A percentile compares a stretch with the other conserved stretches of the same genome.
Evolutionary conservation across 176 grass and related monocot genomes (phyloP).

Genomic region (Musa itinerans): DNA sequence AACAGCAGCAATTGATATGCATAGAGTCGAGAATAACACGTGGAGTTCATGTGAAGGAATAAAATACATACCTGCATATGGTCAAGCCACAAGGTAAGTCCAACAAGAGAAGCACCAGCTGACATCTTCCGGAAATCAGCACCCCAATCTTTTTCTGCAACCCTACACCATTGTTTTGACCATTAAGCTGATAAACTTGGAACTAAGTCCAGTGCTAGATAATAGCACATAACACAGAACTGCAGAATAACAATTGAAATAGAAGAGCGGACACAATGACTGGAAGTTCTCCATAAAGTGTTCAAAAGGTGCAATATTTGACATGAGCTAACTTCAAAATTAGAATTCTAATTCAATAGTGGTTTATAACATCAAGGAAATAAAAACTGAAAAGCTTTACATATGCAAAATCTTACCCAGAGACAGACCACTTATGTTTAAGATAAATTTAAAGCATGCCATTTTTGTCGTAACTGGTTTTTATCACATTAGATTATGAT

Average conservation of each 20-base stretch:
- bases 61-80: constrained; percentile 72
- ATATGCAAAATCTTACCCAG: neutral
- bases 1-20: too few species aligned
- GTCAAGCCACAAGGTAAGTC: constrained; percentile 92
- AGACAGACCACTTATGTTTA: neutral
- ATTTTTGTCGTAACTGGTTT: neutral
- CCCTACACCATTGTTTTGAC: constrained; percentile 28
- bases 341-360: too few species aligned
- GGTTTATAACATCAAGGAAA: neutral
- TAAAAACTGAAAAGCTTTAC: neutral
- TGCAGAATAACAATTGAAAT: neutral
- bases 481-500: neutral
- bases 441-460: neutral
- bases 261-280: neutral
- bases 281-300: neutral
- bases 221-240: neutral
- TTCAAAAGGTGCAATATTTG: too few species aligned
- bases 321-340: too few species aligned
- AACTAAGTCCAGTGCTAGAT: neutral
- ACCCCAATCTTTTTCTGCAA: constrained; percentile 71
- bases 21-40: neutral
- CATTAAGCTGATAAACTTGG: neutral
- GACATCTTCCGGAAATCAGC: constrained; percentile 85
- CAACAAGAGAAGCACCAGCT: constrained; percentile 74
- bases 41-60: neutral